Conservation (phyloP, 1,284 basidiomycete genomes). For the Jaminaea rosea region DNA sequence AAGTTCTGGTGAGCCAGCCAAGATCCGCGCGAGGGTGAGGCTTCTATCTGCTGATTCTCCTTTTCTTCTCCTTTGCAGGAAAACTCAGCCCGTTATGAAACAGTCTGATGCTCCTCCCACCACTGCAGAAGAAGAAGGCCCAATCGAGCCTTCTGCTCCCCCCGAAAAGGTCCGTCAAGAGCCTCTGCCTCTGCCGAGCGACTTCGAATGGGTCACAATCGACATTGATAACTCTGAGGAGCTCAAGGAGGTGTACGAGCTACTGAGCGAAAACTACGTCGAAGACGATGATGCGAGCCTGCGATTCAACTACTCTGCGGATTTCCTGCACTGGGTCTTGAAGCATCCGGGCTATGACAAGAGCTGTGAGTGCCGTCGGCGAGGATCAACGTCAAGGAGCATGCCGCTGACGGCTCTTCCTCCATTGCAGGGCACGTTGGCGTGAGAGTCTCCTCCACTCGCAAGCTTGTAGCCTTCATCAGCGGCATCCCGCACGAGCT, state of each 20-base stretch:
- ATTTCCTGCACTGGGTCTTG: constrained; percentile 91
- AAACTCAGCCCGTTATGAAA: too few relatives aligned
- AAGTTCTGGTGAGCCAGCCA: constrained; percentile 33
- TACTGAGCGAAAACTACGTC: constrained; percentile 88
- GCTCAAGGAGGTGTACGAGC: constrained; percentile 83
- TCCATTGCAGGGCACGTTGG: constrained; percentile 98
- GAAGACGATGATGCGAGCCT: constrained; percentile 93
- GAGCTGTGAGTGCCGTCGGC: too few relatives aligned
- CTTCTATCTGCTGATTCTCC: too few relatives aligned
- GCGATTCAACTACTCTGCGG: constrained; percentile 89
- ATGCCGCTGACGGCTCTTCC: too few relatives aligned
- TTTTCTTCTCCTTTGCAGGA: too few relatives aligned
- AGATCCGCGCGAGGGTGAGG: too few relatives aligned
- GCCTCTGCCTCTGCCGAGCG: constrained; percentile 76
- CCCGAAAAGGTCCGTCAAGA: constrained; percentile 73
- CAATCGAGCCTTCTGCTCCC: constrained; percentile 74
- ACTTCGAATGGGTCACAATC: constrained; percentile 83
- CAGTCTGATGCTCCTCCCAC: constrained; percentile 4
- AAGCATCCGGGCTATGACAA: constrained; percentile 84
- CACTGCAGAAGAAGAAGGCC: constrained; percentile 58
- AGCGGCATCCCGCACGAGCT: constrained; percentile 68
- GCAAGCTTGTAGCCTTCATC: constrained; percentile 93
- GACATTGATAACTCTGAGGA: constrained; percentile 69
- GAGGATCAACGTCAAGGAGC: too few relatives aligned
- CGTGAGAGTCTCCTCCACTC: constrained; percentile 71